Conservation (phyloP, 371 early-diverging fungal species). For the Mortierella sp. region DNA sequence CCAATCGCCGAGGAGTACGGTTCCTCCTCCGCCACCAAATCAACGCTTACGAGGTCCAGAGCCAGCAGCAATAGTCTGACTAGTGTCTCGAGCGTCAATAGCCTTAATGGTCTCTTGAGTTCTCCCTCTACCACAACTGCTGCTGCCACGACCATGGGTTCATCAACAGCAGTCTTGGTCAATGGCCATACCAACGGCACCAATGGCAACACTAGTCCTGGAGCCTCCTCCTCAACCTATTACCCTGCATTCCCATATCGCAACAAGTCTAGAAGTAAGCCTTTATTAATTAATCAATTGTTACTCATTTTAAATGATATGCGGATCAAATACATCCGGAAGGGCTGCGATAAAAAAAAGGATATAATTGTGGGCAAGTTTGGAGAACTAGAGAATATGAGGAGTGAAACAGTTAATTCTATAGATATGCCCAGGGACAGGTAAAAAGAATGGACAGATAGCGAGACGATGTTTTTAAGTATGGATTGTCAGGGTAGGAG, state of each 20-base stretch:
- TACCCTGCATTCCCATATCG: constrained; percentile 43
- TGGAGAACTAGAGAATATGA: neutral
- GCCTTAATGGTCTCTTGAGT: constrained; percentile 30
- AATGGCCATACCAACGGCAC: constrained; percentile 10
- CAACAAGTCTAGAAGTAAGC: constrained; percentile 54
- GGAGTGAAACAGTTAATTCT: neutral
- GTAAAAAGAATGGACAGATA: neutral
- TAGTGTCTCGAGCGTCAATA: constrained; percentile 31
- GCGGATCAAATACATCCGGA: neutral
- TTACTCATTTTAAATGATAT: neutral
- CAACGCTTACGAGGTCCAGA: constrained; percentile 13
- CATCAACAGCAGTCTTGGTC: constrained; percentile 35
- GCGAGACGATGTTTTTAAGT: neutral
- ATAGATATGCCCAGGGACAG: neutral
- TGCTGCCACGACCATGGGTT: constrained; percentile 23
- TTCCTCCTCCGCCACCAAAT: neutral
- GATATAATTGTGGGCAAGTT: neutral
- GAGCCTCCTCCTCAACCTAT: constrained; percentile 25
- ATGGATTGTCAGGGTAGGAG: neutral
- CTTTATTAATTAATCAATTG: neutral
- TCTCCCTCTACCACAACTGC: constrained; percentile 35
- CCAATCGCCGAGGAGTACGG: constrained; percentile 28
- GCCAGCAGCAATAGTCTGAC: constrained; percentile 30
- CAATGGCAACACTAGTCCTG: constrained; percentile 11
- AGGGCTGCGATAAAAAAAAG: neutral